Evolutionary conservation across 495 filamentous ascomycete genomes (phyloP).

Genomic region (Clohesyomyces aquaticus): DNA sequence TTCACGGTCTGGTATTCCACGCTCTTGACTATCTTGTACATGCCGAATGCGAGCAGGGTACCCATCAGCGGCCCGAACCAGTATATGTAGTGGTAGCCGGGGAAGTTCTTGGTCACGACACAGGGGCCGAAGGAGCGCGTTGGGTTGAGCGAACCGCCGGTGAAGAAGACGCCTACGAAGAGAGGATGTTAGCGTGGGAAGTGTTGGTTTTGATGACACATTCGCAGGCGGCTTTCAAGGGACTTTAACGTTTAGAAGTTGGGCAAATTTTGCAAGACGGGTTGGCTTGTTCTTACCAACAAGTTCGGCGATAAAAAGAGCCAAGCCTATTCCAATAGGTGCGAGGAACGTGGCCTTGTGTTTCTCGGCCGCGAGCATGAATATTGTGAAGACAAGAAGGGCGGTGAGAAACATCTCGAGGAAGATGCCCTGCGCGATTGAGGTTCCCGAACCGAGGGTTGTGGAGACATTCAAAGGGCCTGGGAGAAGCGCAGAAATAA

Average conservation of each 20-base stretch:
- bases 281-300: neutral
- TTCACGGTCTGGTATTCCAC: slow-evolving; percentile 79
- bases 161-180: slow-evolving; percentile 68
- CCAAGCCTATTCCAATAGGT: slow-evolving; percentile 73
- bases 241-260: no score
- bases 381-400: slow-evolving; percentile 75
- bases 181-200: neutral
- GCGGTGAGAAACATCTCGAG: slow-evolving; percentile 83
- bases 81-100: slow-evolving; percentile 71
- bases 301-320: slow-evolving; percentile 71
- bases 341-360: slow-evolving; percentile 80
- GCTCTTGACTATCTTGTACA: slow-evolving; percentile 53
- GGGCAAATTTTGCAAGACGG: no score
- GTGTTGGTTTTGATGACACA: no score
- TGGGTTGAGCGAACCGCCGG: slow-evolving; percentile 73
- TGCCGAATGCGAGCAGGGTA: slow-evolving; percentile 45
- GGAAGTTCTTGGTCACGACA: slow-evolving; percentile 67
- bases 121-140: slow-evolving; percentile 71
- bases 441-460: slow-evolving; percentile 60
- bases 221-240: no score
- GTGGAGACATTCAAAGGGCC: slow-evolving; percentile 64
- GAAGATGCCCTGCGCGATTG: slow-evolving; percentile 68
- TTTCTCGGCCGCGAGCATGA: slow-evolving; percentile 84
- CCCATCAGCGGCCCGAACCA: slow-evolving; percentile 49
- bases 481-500: slow-evolving; percentile 66